These are phyloP conservation scores for Rusavskia elegans DNA, from an alignment of 495 filamentous ascomycete genomes.

Conservation along the genomic window DNA sequence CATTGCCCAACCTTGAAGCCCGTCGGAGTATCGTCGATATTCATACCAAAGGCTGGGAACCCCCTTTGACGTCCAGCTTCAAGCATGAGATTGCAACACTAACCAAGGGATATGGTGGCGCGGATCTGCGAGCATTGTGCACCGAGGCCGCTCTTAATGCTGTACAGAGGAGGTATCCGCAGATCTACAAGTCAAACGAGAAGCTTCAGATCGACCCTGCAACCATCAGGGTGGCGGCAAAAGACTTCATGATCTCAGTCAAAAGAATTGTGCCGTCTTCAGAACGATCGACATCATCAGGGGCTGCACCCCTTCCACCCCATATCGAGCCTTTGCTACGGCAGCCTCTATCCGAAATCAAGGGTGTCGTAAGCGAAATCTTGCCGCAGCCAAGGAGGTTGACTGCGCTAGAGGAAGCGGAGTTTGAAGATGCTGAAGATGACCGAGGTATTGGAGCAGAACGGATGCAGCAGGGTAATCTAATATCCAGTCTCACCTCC, in stretches of 20 bases:
- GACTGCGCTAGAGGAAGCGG: constrained; percentile 83
- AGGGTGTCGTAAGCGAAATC: constrained; percentile 51
- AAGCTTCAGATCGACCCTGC: constrained; percentile 80
- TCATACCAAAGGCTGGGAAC: constrained; percentile 87
- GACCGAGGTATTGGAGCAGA: constrained; percentile 71
- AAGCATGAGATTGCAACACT: constrained; percentile 70
- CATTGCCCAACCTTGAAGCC: constrained; percentile 64
- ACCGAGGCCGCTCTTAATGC: constrained; percentile 98
- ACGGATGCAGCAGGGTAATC: constrained; percentile 47
- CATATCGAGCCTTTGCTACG: constrained; percentile 69
- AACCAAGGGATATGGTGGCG: constrained; percentile 93
- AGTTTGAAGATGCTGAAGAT: constrained; percentile 76
- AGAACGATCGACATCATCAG: constrained; percentile 69
- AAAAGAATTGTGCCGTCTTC: constrained; percentile 95
- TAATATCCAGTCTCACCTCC: not conserved
- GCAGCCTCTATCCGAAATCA: constrained; percentile 49
- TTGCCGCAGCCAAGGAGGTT: constrained; percentile 69
- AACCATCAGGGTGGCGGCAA: constrained; percentile 67
- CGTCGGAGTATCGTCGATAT: constrained; percentile 82
- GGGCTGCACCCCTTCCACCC: constrained; percentile 60
- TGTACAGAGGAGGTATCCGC: constrained; percentile 86
- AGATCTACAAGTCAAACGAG: constrained; percentile 82
- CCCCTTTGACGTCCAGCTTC: constrained; percentile 53
- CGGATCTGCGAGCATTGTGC: constrained; percentile 82
- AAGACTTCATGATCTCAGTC: constrained; percentile 91